Base-by-base conservation (phyloP, 2,329 filamentous ascomycete species). In the Verticillium isaacii region DNA sequence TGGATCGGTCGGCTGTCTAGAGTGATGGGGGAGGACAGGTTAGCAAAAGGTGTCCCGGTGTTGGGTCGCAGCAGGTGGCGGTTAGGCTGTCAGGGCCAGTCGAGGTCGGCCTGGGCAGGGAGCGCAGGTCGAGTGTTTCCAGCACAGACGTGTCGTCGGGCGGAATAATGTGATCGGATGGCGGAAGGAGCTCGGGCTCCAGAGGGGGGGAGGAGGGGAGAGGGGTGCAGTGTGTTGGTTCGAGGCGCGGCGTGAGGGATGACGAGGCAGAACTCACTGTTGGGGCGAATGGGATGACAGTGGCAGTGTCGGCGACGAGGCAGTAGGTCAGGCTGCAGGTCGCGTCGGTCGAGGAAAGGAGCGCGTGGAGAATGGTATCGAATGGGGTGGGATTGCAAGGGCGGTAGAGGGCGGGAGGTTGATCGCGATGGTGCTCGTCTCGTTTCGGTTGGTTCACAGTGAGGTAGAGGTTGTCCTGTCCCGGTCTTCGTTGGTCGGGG, bases 281-380 rank as follows among this genome's bases (percentile, higher is more conserved):
- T 23, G 45, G 17, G 45, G 45, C 19, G 45, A 11, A 25, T 50
- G 45, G 9, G 32, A 32, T 23, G 45, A 37, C 32, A 37, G 37
- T 32, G 59, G 25, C 29, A 58, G 58, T 45, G 54, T 58, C 59
- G 58, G 55, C 54, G 56, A 54, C 52, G 58, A 59, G 36, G 55
- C 54, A 60, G 58, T 58, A 55, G 56, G 66, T 66, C 63, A 65
- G 60, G 65, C 64, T 59, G 59, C 59, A 62, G 64, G 65, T 36
- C 62, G 56, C 61, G 55, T 34, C 25, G 52, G 56, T 50, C 32
- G 37, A 58, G 15, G 37, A 15, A n/a, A 37, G 32, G 58, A 25
- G 25, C 17, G 58, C 32, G 41, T 15, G 41, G 34, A 19, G 57
- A 50, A 50, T n/a, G 45, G 9, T 50, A 25, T 23, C 45, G 45